A percentile compares a stretch with the other conserved stretches of the same genome.
phyloP scores from a whole-genome alignment of 2,329 filamentous ascomycete genomes.

The Colletotrichum gloeosporioides region DNA sequence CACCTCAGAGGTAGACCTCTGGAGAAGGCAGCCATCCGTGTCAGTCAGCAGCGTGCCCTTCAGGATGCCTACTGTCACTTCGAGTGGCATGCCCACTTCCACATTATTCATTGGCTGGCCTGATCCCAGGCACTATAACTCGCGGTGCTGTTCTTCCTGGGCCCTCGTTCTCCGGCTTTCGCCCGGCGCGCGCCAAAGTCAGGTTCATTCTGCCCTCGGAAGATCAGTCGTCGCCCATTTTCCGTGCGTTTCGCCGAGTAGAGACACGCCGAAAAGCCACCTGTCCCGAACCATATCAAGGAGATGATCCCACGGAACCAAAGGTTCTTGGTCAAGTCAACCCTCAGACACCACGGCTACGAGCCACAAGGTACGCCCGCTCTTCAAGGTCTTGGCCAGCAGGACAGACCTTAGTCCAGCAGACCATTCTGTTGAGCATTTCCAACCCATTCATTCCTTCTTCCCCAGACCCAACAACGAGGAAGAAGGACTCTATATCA shows the following conservation, averaged over 20 bases:
- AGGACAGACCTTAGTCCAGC: neutral
- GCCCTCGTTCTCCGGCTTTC: neutral
- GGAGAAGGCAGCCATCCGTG: neutral
- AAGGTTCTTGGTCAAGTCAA: neutral
- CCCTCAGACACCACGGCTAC: neutral
- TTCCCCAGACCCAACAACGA: too few species aligned
- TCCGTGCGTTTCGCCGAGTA: neutral
- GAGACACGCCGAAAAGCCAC: neutral
- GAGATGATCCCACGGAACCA: neutral
- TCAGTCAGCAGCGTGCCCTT: neutral
- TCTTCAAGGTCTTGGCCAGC: neutral
- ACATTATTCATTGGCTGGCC: neutral
- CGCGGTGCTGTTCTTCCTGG: neutral
- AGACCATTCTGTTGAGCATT: neutral
- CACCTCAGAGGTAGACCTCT: neutral
- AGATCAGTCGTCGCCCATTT: rapidly evolving
- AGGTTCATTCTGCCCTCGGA: neutral
- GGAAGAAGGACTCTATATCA: neutral
- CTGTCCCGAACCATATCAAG: neutral
- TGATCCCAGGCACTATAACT: neutral
- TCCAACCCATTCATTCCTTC: neutral
- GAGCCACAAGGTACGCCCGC: neutral
- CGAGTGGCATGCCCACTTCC: too few species aligned
- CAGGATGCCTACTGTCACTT: too few species aligned
- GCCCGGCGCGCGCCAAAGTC: neutral